Evolutionary conservation across 2,329 filamentous ascomycete species (phyloP), one percentile per base, ranked within the genome.

Genomic region (Arthrobotrys iridis): DNA sequence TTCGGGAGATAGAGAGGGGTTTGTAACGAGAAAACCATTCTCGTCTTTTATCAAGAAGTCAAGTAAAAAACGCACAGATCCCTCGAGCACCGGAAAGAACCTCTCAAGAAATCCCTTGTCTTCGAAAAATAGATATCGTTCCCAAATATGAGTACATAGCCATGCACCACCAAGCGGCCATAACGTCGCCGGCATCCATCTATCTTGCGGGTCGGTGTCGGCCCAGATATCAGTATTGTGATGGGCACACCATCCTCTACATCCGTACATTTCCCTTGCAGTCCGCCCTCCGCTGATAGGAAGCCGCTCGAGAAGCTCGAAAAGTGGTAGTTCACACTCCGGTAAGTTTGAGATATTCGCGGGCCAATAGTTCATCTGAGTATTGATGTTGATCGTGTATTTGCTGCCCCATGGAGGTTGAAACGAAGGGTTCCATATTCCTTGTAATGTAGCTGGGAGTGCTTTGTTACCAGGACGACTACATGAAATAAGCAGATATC

Each of bases 351-450:
- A 81, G 2, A 79, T 66, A 3, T 80, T 79, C 15, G 80, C 77
- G 0, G 80, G 82, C 85, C 85, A 86, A 77, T 86, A 87, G 76
- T 86, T 86, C 85, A 87, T 87, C 78, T 87, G 82, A 0, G 83
- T 80, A 43, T 86, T 87, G 78, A 86, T 85, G 74, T 86, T 85
- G 77, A 86, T 84, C 0, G 85, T 86, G 66, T 83, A 85, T 73
- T 84, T 85, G 22, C 81, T 82, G 2, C 84, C 84, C 85, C 85
- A 86, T 0, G 83, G 79, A 4, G 83, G 83, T 7, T 81, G 77
- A 64, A 83, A 84, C 3, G 81, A 80, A 0, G 81, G 79, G 55
- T 84, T 85, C 84, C 83, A 85, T 33, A 85, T 81, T 0, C 83
- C 83, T 76, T 85, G 83, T 0, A 85, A 81, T 43, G 82, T 85